A percentile compares a stretch with the other conserved stretches of the same genome.
Evolutionary conservation across 495 filamentous ascomycete genomes (phyloP).

Genomic region (Annulohypoxylon moriforme): DNA sequence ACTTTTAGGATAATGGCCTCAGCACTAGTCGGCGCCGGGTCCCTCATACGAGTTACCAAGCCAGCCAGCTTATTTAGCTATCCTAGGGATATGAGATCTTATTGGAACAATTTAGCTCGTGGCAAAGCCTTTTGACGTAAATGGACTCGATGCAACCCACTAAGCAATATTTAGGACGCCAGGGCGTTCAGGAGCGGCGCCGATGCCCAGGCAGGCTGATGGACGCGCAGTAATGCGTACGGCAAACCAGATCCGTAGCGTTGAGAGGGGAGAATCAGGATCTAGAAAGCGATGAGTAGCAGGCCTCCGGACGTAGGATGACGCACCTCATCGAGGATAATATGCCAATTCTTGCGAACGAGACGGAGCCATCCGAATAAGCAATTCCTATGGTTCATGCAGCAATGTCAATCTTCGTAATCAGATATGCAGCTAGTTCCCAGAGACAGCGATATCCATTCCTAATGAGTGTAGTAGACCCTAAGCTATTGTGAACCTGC

Average conservation of each 20-base stretch:
- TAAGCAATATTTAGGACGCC: conserved; percentile 12
- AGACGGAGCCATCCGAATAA: conserved; percentile 17
- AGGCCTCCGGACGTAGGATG: neutral
- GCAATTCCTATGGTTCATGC: conserved; percentile 22
- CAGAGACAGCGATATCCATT: conserved; percentile 6
- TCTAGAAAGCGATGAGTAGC: conserved; percentile 1
- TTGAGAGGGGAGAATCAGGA: neutral
- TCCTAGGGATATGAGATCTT: neutral
- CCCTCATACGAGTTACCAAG: neutral
- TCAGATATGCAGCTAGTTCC: neutral
- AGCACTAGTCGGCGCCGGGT: neutral
- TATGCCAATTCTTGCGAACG: conserved; percentile 6
- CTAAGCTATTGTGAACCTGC: conserved; percentile 31
- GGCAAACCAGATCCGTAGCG: conserved; percentile 5
- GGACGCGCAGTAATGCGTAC: neutral
- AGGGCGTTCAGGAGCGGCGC: neutral
- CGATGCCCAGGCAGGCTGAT: neutral
- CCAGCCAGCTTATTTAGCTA: neutral
- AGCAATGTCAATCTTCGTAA: conserved; percentile 3
- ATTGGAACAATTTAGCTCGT: neutral
- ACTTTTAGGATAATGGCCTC: neutral
- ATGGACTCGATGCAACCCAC: conserved; percentile 1
- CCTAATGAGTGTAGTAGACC: conserved; percentile 15
- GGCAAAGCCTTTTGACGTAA: neutral
- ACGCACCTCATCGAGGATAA: conserved; percentile 7